Evolutionary conservation across 2,329 filamentous ascomycete species (phyloP).

Genomic region (Parastagonospora avenae): DNA sequence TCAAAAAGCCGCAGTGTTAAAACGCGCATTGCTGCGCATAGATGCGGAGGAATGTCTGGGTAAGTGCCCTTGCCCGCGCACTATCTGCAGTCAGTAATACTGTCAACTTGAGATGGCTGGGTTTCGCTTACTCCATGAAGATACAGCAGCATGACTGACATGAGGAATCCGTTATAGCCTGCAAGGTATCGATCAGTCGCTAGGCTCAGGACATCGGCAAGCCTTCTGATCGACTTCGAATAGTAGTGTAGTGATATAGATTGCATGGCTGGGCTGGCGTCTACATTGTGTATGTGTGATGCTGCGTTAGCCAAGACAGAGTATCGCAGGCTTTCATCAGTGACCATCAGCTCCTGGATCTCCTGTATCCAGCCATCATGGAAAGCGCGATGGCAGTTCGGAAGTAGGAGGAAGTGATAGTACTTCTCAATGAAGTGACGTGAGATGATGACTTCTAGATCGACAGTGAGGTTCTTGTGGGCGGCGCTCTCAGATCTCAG

Average conservation of each 20-base stretch:
- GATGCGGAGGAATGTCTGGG: slow-evolving; percentile 17
- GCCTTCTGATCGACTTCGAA: slow-evolving; percentile 14
- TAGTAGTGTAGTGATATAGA: slow-evolving; percentile 15
- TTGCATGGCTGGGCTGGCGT: slow-evolving; percentile 11
- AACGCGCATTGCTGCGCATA: slow-evolving; percentile 15
- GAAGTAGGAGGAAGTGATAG: slow-evolving; percentile 28
- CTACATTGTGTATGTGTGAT: slow-evolving; percentile 17
- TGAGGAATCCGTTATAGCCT: slow-evolving; percentile 14
- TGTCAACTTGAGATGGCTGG: background rate
- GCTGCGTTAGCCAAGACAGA: slow-evolving; percentile 30
- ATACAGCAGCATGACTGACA: slow-evolving; percentile 19
- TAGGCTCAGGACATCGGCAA: slow-evolving; percentile 5
- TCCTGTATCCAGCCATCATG: slow-evolving; percentile 36
- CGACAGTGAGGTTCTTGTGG: slow-evolving; percentile 1
- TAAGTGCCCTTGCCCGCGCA: slow-evolving; percentile 16
- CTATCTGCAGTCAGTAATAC: background rate
- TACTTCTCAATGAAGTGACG: slow-evolving; percentile 20
- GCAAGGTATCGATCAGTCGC: slow-evolving; percentile 4
- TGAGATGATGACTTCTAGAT: slow-evolving; percentile 12
- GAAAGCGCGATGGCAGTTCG: slow-evolving; percentile 37
- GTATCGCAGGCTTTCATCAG: slow-evolving; percentile 33
- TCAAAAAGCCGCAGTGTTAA: slow-evolving; percentile 13
- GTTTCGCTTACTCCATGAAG: slow-evolving; percentile 15
- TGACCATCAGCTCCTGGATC: slow-evolving; percentile 33
- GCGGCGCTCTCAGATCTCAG: slow-evolving; percentile 6